A percentile compares a stretch with the other conserved stretches of the same genome.
Conservation (phyloP, 345 rosid genomes). For the Brassica incana region DNA sequence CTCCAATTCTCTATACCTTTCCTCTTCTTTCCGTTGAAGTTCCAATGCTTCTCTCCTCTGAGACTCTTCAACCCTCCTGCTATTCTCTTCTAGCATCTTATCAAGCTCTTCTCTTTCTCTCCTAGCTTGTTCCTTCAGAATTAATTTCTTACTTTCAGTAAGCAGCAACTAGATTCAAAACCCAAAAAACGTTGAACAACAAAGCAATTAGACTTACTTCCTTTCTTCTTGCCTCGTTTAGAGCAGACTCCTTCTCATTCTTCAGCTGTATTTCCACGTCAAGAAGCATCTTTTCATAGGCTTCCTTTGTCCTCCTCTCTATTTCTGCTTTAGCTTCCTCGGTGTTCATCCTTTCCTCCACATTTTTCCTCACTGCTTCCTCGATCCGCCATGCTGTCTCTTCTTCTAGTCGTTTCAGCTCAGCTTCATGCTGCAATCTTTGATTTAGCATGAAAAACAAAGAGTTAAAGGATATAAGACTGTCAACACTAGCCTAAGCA, state of each 20-base stretch:
- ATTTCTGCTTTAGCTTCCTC: constrained; percentile 59
- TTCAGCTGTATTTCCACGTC: constrained; percentile 60
- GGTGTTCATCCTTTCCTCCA: constrained; percentile 63
- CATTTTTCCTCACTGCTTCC: constrained; percentile 75
- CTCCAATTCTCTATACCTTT: constrained; percentile 73
- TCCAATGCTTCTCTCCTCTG: constrained; percentile 85
- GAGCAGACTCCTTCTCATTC: constrained; percentile 71
- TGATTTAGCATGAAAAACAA: background rate
- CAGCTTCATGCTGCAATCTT: constrained; percentile 70
- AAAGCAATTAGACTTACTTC: constrained; percentile 50
- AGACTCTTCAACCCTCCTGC: constrained; percentile 78
- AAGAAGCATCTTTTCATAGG: constrained; percentile 61
- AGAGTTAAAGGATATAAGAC: background rate
- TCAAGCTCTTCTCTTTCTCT: constrained; percentile 86
- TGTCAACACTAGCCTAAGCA: constrained; percentile 5
- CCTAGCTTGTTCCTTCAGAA: constrained; percentile 68
- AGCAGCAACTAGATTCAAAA: background rate
- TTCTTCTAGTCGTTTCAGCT: constrained; percentile 66
- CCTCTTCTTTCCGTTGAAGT: constrained; percentile 78
- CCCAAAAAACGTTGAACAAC: background rate
- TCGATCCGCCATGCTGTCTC: constrained; percentile 72
- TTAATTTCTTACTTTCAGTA: constrained; percentile 1
- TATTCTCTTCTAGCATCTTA: constrained; percentile 85
- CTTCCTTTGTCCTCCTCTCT: constrained; percentile 60
- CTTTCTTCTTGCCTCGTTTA: constrained; percentile 64